Conservation (phyloP, 1,139 yeast genomes). For the Pichia sp. region DNA sequence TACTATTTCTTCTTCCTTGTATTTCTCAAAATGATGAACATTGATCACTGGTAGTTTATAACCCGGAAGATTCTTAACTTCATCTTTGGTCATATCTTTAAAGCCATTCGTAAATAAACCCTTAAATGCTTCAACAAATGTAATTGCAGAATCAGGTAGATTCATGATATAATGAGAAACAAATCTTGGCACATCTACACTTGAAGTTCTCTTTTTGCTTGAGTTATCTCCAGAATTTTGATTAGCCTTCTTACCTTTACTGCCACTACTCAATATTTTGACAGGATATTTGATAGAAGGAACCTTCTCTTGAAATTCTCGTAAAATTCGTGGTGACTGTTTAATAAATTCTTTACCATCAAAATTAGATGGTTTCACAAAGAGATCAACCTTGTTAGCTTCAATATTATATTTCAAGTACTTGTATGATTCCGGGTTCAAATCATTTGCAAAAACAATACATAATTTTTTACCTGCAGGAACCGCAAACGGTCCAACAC, state of each 20-base stretch:
- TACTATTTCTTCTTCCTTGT: constrained; percentile 54
- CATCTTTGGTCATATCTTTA: constrained; percentile 31
- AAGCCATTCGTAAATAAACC: constrained; percentile 52
- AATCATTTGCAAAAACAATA: constrained; percentile 82
- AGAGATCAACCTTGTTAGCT: constrained; percentile 53
- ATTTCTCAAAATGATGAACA: constrained; percentile 90
- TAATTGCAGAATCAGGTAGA: constrained; percentile 85
- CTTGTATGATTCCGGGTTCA: constrained; percentile 79
- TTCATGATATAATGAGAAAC: constrained; percentile 86
- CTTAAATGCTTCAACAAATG: constrained; percentile 68
- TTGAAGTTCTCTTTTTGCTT: constrained; percentile 25
- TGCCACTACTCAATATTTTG: constrained; percentile 25
- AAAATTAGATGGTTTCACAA: constrained; percentile 57
- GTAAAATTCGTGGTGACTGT: constrained; percentile 41
- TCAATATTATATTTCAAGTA: constrained; percentile 60
- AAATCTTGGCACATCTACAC: constrained; percentile 47
- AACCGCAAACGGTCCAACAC: constrained; percentile 96
- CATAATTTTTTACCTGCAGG: constrained; percentile 88
- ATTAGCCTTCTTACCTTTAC: background rate
- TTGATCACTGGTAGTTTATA: constrained; percentile 68
- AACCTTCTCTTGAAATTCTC: constrained; percentile 1
- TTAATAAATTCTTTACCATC: constrained; percentile 83
- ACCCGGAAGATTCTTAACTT: constrained; percentile 33
- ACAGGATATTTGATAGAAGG: constrained; percentile 20
- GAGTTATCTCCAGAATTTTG: constrained; percentile 3